Evolutionary conservation across 2,329 filamentous ascomycete species (phyloP).

Genomic region (Hymenoscyphus linearis): DNA sequence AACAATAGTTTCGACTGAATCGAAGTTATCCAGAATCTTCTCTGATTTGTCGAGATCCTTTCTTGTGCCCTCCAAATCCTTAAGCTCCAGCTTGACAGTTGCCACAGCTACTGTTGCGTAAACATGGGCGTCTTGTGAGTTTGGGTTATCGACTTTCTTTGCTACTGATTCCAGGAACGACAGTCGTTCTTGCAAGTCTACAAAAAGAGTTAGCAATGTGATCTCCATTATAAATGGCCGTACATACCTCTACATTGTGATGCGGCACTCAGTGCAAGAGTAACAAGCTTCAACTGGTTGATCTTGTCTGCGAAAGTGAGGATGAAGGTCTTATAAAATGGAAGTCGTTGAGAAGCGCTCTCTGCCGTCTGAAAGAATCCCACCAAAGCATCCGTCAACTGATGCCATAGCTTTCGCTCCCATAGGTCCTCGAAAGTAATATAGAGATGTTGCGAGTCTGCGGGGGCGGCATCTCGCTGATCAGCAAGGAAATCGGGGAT

Average conservation of each 20-base stretch:
- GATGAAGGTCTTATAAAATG: conserved; percentile 92
- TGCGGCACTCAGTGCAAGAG: conserved; percentile 80
- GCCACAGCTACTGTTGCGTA: conserved; percentile 90
- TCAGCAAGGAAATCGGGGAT: conserved; percentile 85
- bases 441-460: conserved; percentile 82
- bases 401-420: conserved; percentile 99
- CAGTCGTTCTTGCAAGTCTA: conserved; percentile 83
- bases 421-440: conserved; percentile 93
- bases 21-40: conserved; percentile 82
- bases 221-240: background rate
- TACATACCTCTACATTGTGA: conserved; percentile 70
- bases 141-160: conserved; percentile 83
- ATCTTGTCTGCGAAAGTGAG: conserved; percentile 97
- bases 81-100: conserved; percentile 75
- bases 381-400: conserved; percentile 84
- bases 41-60: conserved; percentile 85
- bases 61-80: conserved; percentile 75
- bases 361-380: conserved; percentile 80
- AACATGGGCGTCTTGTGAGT: conserved; percentile 91
- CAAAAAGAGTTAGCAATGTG: conserved; percentile 13
- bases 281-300: conserved; percentile 96
- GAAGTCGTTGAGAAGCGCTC: conserved; percentile 78
- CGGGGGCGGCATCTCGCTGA: conserved; percentile 81
- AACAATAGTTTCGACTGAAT: conserved; percentile 91
- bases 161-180: conserved; percentile 78